These are phyloP conservation scores for Phytophthora vignae DNA, from an alignment of 352 stramenopile species.

Conservation along the genomic window DNA sequence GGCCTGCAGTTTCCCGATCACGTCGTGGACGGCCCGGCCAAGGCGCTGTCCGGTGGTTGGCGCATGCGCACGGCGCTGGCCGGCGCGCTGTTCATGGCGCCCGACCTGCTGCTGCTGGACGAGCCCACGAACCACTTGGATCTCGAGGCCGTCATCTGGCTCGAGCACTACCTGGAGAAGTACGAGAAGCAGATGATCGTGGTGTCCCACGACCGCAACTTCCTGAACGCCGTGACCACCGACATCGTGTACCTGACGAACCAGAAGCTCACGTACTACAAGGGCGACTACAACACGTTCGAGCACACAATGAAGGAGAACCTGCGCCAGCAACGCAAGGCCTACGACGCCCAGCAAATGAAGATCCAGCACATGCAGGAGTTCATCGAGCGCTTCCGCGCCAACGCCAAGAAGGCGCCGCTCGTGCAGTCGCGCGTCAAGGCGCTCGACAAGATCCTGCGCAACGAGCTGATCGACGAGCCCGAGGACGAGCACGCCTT, in stretches of 20 bases:
- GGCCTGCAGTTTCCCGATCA: conserved; percentile 95
- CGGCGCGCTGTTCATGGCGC: conserved; percentile 95
- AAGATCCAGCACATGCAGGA: conserved; percentile 97
- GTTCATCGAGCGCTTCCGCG: conserved; percentile 97
- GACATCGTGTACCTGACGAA: conserved; percentile 95
- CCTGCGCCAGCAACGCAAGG: conserved; percentile 93
- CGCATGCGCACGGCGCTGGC: conserved; percentile 95
- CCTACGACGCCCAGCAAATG: conserved; percentile 88
- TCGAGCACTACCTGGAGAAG: conserved; percentile 92
- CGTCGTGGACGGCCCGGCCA: conserved; percentile 92
- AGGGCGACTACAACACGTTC: conserved; percentile 98
- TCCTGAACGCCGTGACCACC: conserved; percentile 97
- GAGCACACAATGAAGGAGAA: conserved; percentile 95
- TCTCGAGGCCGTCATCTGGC: conserved; percentile 92
- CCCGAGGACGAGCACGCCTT: conserved; percentile 94
- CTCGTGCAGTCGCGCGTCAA: conserved; percentile 98
- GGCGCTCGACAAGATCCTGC: conserved; percentile 87
- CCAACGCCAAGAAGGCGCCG: conserved; percentile 95
- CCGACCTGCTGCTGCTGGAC: conserved; percentile 95
- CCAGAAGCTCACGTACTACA: conserved; percentile 94
- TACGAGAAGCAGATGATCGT: conserved; percentile 95
- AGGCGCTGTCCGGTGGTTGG: conserved; percentile 94
- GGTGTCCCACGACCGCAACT: conserved; percentile 96
- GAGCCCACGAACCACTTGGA: conserved; percentile 95
- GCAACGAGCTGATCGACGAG: conserved; percentile 91